Base-by-base conservation (phyloP, 495 filamentous ascomycete genomes). In the Elaphomyces granulatus region DNA sequence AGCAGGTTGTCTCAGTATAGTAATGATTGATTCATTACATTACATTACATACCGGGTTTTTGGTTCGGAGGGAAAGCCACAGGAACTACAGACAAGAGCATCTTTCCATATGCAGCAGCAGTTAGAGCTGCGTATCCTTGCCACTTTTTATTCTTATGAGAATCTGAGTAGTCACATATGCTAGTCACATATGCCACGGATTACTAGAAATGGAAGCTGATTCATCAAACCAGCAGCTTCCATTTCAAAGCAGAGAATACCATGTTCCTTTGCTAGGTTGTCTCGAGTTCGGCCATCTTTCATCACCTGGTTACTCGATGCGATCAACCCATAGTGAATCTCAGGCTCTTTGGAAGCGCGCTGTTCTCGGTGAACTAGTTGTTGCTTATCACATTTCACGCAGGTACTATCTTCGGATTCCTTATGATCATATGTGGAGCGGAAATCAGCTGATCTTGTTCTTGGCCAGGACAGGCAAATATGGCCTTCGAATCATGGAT, bases 221-320 rank as follows among this genome's bases (percentile, higher is more conserved):
- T 44, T 26, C 40, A 44, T 48, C 20, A 56, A 17, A 8, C 53
- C 60, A 3, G 58, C 60, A 3, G 49, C 57, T 34, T 63, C 59
- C 55, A 63, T 61, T 31, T 63, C 41, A 31, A 52, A 45, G 31
- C 43, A 52, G 30, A 46, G 17, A 0, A 43, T 21, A 16, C 40
- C 33, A 15, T 43, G 38, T 15, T 51, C 40, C 15, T 44, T 26
- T n/a, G 34, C 42, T 16, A 37, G 8, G 8, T 18, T 40, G 21
- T 48, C 43, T 26, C 51, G 21, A 12, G 32, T 38, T 26, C 35
- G 17, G 1, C 43, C 55, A 32, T 46, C 38, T 28, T 47, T 52
- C 33, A 59, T 50, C 0, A 54, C 40, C 33, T 40, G 35, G 30
- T 56, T 47, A 0, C 36, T 51, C 8, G 55, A 59, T 4, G 53